A percentile compares a stretch with the other conserved stretches of the same genome.
phyloP scores from a whole-genome alignment of 108 stramenopile species.

The Pseudonitzschia multiseries region DNA sequence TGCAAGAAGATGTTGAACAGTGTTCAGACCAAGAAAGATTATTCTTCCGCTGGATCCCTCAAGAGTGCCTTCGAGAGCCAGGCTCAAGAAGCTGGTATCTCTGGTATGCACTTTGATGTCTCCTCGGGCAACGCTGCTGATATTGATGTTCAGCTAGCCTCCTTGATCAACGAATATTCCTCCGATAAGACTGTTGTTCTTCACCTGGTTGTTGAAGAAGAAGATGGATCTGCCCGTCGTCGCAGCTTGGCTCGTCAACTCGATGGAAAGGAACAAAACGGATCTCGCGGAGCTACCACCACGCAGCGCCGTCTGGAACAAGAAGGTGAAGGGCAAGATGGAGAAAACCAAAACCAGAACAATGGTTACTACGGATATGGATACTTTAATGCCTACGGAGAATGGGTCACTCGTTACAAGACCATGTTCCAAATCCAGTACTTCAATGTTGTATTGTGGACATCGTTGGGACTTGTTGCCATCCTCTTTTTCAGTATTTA shows the following conservation, averaged over 20 bases:
- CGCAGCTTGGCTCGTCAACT: constrained; percentile 48
- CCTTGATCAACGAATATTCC: constrained; percentile 37
- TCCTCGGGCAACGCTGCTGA: constrained; percentile 41
- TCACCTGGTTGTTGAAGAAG: constrained; percentile 81
- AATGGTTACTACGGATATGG: constrained; percentile 63
- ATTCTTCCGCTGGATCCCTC: constrained; percentile 13
- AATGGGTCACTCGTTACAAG: constrained; percentile 67
- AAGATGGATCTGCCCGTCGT: constrained; percentile 37
- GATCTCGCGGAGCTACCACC: constrained; percentile 30
- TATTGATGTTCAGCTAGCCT: constrained; percentile 56
- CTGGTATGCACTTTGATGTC: constrained; percentile 57
- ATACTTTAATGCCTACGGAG: constrained; percentile 60
- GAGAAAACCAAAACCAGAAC: constrained; percentile 25
- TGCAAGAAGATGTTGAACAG: constrained; percentile 33
- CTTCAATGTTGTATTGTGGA: constrained; percentile 87
- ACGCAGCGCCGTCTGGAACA: constrained; percentile 13
- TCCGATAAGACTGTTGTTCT: constrained; percentile 61
- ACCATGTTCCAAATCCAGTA: constrained; percentile 90
- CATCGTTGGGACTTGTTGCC: constrained; percentile 64
- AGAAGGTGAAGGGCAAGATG: constrained; percentile 25
- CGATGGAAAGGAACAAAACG: constrained; percentile 36
- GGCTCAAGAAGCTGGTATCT: constrained; percentile 38
- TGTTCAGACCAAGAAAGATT: constrained; percentile 19
- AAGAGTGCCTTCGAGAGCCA: constrained; percentile 25
- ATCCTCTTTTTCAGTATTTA: constrained; percentile 61